phyloP scores from a whole-genome alignment of 225 moss, liverwort and hornwort genomes.

The Pleurozium schreberi region DNA sequence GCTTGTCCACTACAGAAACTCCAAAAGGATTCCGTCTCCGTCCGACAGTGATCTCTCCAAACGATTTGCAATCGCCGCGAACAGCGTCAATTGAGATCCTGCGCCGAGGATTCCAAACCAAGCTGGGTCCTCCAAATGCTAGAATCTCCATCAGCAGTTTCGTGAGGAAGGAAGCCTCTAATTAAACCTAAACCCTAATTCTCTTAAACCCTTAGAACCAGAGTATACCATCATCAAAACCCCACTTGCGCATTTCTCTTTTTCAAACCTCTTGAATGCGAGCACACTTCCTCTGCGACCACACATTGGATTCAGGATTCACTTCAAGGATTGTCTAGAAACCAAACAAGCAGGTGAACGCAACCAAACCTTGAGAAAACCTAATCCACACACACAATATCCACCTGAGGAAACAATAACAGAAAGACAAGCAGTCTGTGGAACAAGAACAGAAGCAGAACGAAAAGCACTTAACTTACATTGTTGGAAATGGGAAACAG shows the following conservation, averaged over 20 bases:
- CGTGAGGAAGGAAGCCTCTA: background rate
- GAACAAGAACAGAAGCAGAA: background rate
- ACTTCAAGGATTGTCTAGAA: background rate
- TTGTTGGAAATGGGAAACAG: background rate
- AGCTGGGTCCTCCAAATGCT: background rate
- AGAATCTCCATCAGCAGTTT: conserved; percentile 6
- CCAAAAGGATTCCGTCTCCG: background rate
- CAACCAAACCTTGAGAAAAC: background rate
- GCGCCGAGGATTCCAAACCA: conserved; percentile 6
- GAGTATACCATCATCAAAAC: background rate
- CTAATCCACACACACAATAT: background rate
- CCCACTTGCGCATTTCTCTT: background rate
- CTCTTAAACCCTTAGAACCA: background rate
- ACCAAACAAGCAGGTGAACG: background rate
- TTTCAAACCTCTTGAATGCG: background rate
- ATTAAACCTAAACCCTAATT: background rate
- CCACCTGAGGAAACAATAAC: background rate
- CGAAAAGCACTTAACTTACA: background rate
- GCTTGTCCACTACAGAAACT: background rate
- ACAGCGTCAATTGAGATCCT: background rate
- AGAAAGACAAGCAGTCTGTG: background rate
- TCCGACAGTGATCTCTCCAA: background rate
- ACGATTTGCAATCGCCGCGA: background rate
- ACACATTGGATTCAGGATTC: background rate
- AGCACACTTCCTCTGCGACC: background rate